These are phyloP conservation scores for Entomortierella parvispora DNA, from an alignment of 192 early-diverging fungal genomes.

Conservation along the genomic window DNA sequence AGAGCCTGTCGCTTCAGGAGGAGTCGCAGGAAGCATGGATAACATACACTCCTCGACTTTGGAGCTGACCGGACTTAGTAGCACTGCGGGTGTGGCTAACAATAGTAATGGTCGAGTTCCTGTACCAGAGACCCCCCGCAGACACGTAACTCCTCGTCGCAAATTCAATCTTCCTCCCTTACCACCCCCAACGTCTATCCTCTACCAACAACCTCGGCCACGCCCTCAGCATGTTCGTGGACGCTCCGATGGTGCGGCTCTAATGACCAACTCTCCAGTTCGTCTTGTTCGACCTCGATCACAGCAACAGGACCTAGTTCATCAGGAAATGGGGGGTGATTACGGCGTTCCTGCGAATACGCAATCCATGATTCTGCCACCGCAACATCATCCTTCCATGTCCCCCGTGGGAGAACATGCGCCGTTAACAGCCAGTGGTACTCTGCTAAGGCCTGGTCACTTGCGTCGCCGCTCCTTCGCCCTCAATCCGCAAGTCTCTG, in stretches of 20 bases:
- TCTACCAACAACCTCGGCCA: background rate
- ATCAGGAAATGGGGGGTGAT: background rate
- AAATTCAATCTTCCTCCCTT: slow-evolving; percentile 20
- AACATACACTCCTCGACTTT: background rate
- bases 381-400: slow-evolving; percentile 15
- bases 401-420: slow-evolving; percentile 14
- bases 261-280: too few species aligned
- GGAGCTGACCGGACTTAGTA: slow-evolving; percentile 12
- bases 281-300: background rate
- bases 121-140: background rate
- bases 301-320: background rate
- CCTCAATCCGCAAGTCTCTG: slow-evolving; percentile 10
- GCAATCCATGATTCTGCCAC: slow-evolving; percentile 2
- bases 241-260: slow-evolving; percentile 22
- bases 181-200: background rate
- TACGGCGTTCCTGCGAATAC: background rate
- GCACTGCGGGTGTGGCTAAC: background rate
- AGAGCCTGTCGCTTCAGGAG: slow-evolving; percentile 4
- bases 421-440: slow-evolving; percentile 24
- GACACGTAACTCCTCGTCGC: slow-evolving; percentile 1
- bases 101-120: background rate
- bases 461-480: slow-evolving; percentile 24
- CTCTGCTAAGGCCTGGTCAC: slow-evolving; percentile 13
- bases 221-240: slow-evolving; percentile 18
- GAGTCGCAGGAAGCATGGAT: slow-evolving; percentile 20